Evolutionary conservation across 805 yeast genomes (phyloP), one percentile per base, ranked within the genome.

Genomic region (Saturnispora dispora): DNA sequence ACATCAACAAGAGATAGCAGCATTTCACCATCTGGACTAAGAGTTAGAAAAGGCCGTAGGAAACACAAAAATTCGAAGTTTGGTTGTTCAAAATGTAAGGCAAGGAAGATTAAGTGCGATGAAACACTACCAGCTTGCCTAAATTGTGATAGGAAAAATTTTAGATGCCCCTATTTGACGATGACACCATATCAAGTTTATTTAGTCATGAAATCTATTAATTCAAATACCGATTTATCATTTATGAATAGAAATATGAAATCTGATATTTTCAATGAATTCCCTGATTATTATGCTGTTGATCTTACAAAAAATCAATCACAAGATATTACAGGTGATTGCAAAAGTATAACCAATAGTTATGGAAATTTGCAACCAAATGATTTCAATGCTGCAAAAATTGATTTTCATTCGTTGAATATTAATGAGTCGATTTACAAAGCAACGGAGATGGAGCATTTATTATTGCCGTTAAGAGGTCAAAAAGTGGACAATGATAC

Each of bases 1-100:
- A 13, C 7, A 5, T 7, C 9, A 18, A 5, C 41, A 18, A 18
- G 5, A 5, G 3, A 37, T 18, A n/a, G 25, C 22, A 37, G 5
- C 23, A 18, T 11, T 17, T 4, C 5, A 10, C 25, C 44, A 11
- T 8, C 44, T 6, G 30, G n/a, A 13, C 5, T 40, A 15, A 20
- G 15, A 20, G 22, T 17, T 10, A 40, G 46, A 33, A 43, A 39
- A n/a, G n/a, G 41, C 6, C 41, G 51, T n/a, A 27, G 48, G 25
- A 52, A 50, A 28, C 59, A 71, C 33, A 61, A 62, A 46, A 70
- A 71, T 54, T 65, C 71, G 42, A 61, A 70, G 50, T 61, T 65
- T 48, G 75, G 75, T 3, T 71, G 75, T 51, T 48, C 57, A n/a
- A 66, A 61, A 44, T 71, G 75, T 55, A 71, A 71, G 54, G 47